Evolutionary conservation across 176 grass and related monocot genomes (phyloP), one percentile per base, ranked within the genome.

Genomic region (Juncus inflexus): DNA sequence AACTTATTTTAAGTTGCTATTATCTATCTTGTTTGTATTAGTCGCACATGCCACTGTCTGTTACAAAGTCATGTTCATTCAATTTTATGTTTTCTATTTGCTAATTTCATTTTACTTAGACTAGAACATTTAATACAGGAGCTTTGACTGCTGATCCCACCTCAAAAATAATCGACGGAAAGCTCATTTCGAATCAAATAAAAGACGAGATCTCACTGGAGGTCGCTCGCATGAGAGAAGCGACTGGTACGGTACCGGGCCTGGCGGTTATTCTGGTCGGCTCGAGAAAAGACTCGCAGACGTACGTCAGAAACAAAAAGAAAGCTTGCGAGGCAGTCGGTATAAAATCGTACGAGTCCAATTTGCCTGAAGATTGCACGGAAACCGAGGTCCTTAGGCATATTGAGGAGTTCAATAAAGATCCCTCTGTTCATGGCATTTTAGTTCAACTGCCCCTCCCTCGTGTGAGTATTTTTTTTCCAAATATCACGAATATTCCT

Each of bases 401-500:
- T 68, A 89, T 89, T 35, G 63, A 69, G 2, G 72, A 41, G 43
- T 97, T 97, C 60, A 97, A 97, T 41, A 71, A 78, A 13, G 83
- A 97, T 14, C 88, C 85, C 2, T 89, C 80, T 0, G 77, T 97
- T 69, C 94, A 92, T 79, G 94, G 88, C 62, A 97, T 97, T 73
- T 81, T 97, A 60, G 85, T 97, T 74, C 94, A 97, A 81, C 61
- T 97, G 83, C 94, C 94, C 12, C 79, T 97, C 12, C 94, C 88
- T 49, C 80, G 61, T 14, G 94, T 97, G 75, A 83, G 85, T 95
- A 35, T 3, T 52, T 41, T 9, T 1, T 16, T 3, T 9, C 51
- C 5, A 15, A 62, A 37, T 4, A 37, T 65, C 42, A 43, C 1
- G 19, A 1, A 28, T 28, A 1, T 28, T 28, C 19, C 19, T 28